Evolutionary conservation across 345 rosid species (phyloP).

Genomic region (Populus deltoides): DNA sequence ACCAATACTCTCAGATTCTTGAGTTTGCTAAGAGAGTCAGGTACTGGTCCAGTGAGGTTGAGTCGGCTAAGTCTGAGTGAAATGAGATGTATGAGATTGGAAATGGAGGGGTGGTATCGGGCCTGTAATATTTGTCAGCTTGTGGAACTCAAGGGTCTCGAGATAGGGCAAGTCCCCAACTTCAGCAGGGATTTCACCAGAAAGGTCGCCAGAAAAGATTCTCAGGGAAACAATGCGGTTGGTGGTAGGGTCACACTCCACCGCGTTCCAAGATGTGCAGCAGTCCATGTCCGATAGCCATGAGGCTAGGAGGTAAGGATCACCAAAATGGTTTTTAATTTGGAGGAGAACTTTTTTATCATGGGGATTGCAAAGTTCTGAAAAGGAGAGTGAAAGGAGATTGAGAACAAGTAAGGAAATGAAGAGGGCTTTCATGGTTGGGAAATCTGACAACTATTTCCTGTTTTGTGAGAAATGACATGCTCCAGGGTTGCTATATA

Average conservation of each 20-base stretch:
- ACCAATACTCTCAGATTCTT: conserved; percentile 7
- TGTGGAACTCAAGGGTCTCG: conserved; percentile 40
- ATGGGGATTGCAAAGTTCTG: conserved; percentile 49
- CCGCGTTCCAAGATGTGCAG: conserved; percentile 59
- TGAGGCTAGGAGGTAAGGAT: conserved; percentile 66
- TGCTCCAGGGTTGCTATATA: background rate
- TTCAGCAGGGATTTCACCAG: conserved; percentile 54
- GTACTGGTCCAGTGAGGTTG: conserved; percentile 27
- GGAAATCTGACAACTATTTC: background rate
- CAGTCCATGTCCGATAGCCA: conserved; percentile 64
- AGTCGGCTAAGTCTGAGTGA: conserved; percentile 1
- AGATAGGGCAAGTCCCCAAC: conserved; percentile 67
- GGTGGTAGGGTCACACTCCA: conserved; percentile 54
- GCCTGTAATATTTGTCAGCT: conserved; percentile 61
- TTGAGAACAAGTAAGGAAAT: conserved; percentile 25
- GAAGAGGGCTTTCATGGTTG: conserved; percentile 15
- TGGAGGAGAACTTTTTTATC: conserved; percentile 68
- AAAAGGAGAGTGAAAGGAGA: conserved; percentile 24
- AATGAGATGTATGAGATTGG: conserved; percentile 8
- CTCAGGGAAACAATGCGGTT: conserved; percentile 57
- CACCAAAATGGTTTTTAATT: conserved; percentile 51
- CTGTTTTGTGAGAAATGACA: background rate
- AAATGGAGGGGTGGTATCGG: conserved; percentile 30
- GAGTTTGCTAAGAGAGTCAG: conserved; percentile 12
- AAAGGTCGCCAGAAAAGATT: conserved; percentile 49